Conservation (phyloP, 768 basidiomycete genomes). For the Naematelia encephala region DNA sequence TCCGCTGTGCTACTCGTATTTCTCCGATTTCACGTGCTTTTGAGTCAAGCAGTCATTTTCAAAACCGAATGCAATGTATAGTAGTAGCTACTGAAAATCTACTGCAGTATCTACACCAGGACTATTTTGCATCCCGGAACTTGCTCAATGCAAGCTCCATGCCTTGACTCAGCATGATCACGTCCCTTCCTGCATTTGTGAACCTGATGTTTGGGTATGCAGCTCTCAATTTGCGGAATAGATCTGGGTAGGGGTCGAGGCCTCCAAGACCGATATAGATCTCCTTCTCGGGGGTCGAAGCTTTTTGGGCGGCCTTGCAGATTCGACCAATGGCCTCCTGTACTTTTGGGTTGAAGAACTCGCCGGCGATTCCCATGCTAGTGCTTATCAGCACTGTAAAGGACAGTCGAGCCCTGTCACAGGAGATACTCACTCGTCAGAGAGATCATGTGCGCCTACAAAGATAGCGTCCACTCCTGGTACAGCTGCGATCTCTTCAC, state of each 20-base stretch:
- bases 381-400: neutral
- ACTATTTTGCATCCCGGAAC: no score
- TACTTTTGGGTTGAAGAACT: slow-evolving; percentile 10
- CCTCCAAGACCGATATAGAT: slow-evolving; percentile 19
- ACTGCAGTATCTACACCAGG: no score
- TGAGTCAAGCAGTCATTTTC: no score
- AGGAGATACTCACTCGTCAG: slow-evolving; percentile 15
- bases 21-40: no score
- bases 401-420: neutral
- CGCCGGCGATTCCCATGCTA: slow-evolving; percentile 19
- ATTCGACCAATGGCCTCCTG: slow-evolving; percentile 15
- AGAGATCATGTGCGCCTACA: slow-evolving; percentile 12
- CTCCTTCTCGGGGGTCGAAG: no score
- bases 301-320: slow-evolving; percentile 11
- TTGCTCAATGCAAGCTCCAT: no score
- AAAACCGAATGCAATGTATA: no score
- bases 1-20: no score
- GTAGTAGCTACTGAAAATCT: no score
- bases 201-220: slow-evolving; percentile 8
- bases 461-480: slow-evolving; percentile 14
- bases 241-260: slow-evolving; percentile 17
- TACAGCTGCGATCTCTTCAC: slow-evolving; percentile 16
- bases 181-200: slow-evolving; percentile 9
- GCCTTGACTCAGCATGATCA: no score
- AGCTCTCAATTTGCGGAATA: slow-evolving; percentile 9